phyloP scores from a whole-genome alignment of 345 rosid genomes.

The Brassica carinata region DNA sequence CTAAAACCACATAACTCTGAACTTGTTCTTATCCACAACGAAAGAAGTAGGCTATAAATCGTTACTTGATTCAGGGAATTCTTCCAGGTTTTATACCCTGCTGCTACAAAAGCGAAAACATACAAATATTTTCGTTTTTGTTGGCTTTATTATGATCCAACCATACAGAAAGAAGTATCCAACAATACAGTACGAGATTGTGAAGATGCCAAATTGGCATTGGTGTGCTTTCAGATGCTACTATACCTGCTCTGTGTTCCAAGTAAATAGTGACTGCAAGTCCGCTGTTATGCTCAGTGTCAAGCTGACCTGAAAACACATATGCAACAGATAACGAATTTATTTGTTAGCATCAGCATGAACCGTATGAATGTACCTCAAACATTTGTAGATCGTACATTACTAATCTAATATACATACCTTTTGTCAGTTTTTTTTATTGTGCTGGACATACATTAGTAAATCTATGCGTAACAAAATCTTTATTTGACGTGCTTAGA shows the following conservation, averaged over 20 bases:
- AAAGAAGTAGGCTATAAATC: neutral
- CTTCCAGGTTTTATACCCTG: conserved; percentile 79
- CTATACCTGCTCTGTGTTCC: conserved; percentile 96
- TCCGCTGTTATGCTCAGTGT: conserved; percentile 88
- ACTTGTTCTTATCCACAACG: neutral
- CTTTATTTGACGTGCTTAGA: too few relatives aligned
- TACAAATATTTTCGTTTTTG: conserved; percentile 35
- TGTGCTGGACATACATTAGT: too few relatives aligned
- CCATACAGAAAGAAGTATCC: conserved; percentile 5
- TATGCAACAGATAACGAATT: neutral
- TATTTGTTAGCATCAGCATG: too few relatives aligned
- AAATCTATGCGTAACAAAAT: too few relatives aligned
- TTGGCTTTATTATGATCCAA: neutral
- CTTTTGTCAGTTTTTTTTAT: too few relatives aligned
- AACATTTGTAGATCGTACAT: too few relatives aligned
- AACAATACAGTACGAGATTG: neutral
- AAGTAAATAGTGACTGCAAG: conserved; percentile 80
- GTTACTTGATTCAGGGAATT: conserved; percentile 86
- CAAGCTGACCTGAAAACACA: conserved; percentile 71
- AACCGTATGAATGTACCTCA: too few relatives aligned
- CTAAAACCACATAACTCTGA: neutral
- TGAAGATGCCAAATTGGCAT: neutral
- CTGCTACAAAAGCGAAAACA: conserved; percentile 87
- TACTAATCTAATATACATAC: too few relatives aligned
- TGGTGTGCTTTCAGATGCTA: neutral